Conservation (phyloP, 148 eudicot species). For the Rhododendron ferrugineum region DNA sequence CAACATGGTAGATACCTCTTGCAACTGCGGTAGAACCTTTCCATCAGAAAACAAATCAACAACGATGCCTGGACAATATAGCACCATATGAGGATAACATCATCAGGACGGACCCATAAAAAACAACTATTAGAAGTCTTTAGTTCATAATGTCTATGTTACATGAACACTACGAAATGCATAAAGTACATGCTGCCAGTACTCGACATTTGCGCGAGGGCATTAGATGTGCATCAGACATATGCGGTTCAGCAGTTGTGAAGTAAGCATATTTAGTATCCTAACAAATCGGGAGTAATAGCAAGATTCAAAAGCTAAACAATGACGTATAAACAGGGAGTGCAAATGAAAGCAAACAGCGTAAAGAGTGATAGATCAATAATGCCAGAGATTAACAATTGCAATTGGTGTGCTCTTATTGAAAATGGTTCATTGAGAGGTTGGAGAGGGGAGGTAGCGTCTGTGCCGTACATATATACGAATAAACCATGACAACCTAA, state of each 20-base stretch:
- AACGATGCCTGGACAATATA: constrained; percentile 46
- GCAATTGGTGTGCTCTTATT: not conserved
- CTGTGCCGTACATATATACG: too few species aligned
- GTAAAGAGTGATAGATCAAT: not conserved
- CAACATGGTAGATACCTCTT: constrained; percentile 32
- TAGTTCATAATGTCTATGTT: not conserved
- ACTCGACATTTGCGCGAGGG: not conserved
- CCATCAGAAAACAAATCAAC: constrained; percentile 80
- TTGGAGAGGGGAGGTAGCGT: not conserved
- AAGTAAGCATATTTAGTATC: not conserved
- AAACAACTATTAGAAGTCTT: not conserved
- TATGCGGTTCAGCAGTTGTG: not conserved
- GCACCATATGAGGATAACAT: not conserved
- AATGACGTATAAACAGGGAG: not conserved
- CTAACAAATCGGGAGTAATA: not conserved
- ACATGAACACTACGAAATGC: not conserved
- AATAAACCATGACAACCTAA: not conserved
- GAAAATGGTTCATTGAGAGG: not conserved
- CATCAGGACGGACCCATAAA: not conserved
- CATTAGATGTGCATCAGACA: not conserved
- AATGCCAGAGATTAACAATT: not conserved
- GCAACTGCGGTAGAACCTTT: constrained; percentile 62
- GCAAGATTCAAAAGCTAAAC: not conserved
- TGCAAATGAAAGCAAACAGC: not conserved
- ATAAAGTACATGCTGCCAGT: not conserved